phyloP scores from a whole-genome alignment of 2,329 filamentous ascomycete genomes.

The Fusarium newnesense region DNA sequence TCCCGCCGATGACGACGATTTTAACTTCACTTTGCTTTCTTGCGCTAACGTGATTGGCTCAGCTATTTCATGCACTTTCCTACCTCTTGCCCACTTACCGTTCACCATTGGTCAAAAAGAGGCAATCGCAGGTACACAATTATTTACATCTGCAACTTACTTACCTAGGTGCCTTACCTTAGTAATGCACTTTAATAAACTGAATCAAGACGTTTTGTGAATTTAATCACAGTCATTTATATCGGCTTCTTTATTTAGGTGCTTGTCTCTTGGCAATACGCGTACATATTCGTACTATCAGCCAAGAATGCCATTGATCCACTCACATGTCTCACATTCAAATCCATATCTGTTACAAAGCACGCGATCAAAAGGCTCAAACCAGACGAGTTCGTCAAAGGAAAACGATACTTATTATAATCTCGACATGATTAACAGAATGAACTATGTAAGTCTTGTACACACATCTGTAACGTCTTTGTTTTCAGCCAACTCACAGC shows the following conservation, averaged over 20 bases:
- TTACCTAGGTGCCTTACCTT: not conserved
- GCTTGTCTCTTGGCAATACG: not conserved
- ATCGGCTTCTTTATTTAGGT: not conserved
- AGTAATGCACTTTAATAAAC: not conserved
- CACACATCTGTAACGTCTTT: conserved; percentile 5
- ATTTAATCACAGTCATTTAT: not conserved
- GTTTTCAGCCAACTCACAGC: not conserved
- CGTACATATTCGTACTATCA: not conserved
- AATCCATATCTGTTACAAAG: not conserved
- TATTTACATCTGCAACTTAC: not conserved
- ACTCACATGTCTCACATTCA: conserved; percentile 8
- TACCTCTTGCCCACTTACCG: not conserved
- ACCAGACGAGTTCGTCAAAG: not conserved
- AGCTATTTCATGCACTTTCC: not conserved
- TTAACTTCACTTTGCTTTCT: not conserved
- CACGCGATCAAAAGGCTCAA: not conserved
- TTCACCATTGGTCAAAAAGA: not conserved
- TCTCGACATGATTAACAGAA: conserved; percentile 16
- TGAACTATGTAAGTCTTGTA: conserved; percentile 27
- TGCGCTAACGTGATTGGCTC: not conserved
- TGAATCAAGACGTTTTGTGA: not conserved
- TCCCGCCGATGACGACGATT: conserved; percentile 26
- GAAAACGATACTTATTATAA: not conserved
- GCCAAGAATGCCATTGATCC: not conserved
- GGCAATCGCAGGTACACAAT: not conserved